Base-by-base conservation (phyloP, 805 yeast species). In the Limtongozyma cylindracea region DNA sequence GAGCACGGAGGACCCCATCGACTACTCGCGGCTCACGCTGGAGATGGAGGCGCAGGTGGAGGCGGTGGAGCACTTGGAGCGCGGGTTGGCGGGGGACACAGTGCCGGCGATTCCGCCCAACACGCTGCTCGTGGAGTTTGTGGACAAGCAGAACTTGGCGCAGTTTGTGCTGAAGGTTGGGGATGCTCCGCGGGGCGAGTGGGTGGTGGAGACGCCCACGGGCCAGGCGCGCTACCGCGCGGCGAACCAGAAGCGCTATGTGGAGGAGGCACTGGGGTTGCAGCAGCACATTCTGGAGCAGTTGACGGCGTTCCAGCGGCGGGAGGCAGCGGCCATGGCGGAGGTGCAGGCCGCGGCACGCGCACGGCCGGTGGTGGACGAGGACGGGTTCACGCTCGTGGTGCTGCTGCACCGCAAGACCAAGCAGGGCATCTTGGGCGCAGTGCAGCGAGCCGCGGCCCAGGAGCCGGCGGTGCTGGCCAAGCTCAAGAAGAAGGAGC, bases 331-430 rank as follows among this genome's bases (percentile, higher is more conserved):
- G 27, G 62, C 67, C 2, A 49, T 51, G 14, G 67, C 63, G 17
- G 59, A 56, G 21, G 41, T 69, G 22, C 54, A 56, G 24, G 51
- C 51, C 8, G 63, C 64, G 49, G 56, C 59, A 13, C n/a, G n/a
- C n/a, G n/a, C n/a, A n/a, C 15, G 15, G 6, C 55, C 61, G 20
- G 34, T 61, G 16, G 88, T 80, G 3, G 96, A 82, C 41, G 94
- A 73, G 30, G 95, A 82, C 41, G 96, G 95, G 3, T 82, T 82
- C 47, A 78, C 92, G 1, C 48, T 74, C 36, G 96, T 82, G 20
- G 91, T 80, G 11, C 78, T 88, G 8, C 57, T 76, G 22, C 82
- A 76, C 38, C 61, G 92, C 29, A 78, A 76, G 53, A 67, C 88
- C 3, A 61, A 70, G 41, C 63, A 66, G 29, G 74, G 74, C 28